Evolutionary conservation across 805 yeast genomes (phyloP), one percentile per base, ranked within the genome.

Genomic region (Saturnispora dispora): DNA sequence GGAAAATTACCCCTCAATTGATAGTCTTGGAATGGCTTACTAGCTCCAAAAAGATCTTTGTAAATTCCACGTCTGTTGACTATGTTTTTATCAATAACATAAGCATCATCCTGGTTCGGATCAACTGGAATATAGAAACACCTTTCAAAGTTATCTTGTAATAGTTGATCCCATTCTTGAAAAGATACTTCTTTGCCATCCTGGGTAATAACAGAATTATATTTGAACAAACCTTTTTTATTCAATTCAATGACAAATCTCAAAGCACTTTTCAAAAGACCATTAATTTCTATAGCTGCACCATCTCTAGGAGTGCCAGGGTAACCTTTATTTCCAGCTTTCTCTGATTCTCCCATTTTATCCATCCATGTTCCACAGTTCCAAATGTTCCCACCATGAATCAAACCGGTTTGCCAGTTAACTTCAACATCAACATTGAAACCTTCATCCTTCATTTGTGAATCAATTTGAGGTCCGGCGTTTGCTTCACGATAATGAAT

Each of bases 311-410:
- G 98, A 0, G 98, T 91, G 2, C 98, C 99, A 1, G 99, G 99
- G 35, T 79, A 72, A n/a, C 99, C 99, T 58, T 83, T 85, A 53
- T 81, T 83, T 1, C 85, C 83, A 0, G 98, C 96, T 51, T 69
- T 74, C 35, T 67, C 81, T 61, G 96, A 86, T 70, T 93, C 98
- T 25, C 99, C 99, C 98, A 91, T 91, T 70, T 91, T 91, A 69
- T 91, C 99, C 96, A 90, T 91, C 99, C 99, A 91, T 0, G 99
- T 93, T 22, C 99, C 99, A 71, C 99, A 91, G 64, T 91, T 91
- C 65, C 70, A 79, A 66, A 86, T 96, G 46, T 87, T 86, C 2
- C 99, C 98, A 45, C 98, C 99, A 65, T 81, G 85, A 4, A 90
- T 71, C 30, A 93, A 70, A 1, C 99, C 99, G 11, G 86, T 89